Conservation (phyloP, 345 rosid species). For the Lagerstroemia speciosa region DNA sequence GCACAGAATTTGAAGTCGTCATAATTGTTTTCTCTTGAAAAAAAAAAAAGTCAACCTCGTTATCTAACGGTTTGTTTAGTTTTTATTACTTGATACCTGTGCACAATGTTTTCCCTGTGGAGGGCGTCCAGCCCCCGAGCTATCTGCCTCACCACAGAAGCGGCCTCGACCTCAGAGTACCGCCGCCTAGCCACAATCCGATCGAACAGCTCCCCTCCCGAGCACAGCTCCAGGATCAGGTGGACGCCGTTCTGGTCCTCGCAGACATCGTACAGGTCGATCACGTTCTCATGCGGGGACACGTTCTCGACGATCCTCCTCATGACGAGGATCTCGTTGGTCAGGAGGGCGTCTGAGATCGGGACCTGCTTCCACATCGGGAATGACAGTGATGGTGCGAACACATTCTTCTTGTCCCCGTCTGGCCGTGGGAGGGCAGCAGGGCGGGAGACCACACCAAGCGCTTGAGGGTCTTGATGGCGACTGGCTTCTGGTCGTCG, state of each 20-base stretch:
- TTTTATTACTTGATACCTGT: too few species aligned
- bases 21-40: too few species aligned
- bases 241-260: conserved; percentile 59
- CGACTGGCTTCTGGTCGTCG: conserved; percentile 24
- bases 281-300: conserved; percentile 52
- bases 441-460: conserved; percentile 14
- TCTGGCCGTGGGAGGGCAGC: conserved; percentile 10
- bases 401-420: conserved; percentile 11
- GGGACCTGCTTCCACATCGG: conserved; percentile 42
- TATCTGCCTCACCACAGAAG: conserved; percentile 43
- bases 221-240: conserved; percentile 51
- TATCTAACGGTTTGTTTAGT: too few species aligned
- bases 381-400: conserved; percentile 17
- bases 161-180: conserved; percentile 42
- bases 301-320: conserved; percentile 52
- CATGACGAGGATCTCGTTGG: conserved; percentile 62
- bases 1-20: too few species aligned
- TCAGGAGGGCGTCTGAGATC: conserved; percentile 44
- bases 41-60: too few species aligned
- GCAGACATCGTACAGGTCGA: conserved; percentile 52
- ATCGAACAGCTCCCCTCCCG: conserved; percentile 54
- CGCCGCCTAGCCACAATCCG: conserved; percentile 36
- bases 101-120: conserved; percentile 45
- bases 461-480: conserved; percentile 53
- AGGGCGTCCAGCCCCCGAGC: conserved; percentile 43